Percentiles rank a stretch among this genome's conserved stretches.
Evolutionary conservation across 2,329 filamentous ascomycete species (phyloP).

Genomic region (Aquanectria penicillioides): DNA sequence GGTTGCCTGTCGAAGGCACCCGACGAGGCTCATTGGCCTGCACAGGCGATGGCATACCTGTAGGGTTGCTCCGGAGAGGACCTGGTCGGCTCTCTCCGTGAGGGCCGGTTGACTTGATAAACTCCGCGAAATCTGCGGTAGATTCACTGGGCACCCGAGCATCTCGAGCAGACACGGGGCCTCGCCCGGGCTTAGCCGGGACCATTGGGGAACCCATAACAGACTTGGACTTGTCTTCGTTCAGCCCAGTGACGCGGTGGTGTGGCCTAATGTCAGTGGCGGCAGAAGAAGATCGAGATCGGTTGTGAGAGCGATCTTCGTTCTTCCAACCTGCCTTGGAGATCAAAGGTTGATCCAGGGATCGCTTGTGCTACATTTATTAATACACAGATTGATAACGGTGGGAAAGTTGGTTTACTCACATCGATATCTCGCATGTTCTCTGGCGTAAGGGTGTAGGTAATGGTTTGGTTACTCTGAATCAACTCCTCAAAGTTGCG

Average conservation of each 20-base stretch:
- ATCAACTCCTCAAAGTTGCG: constrained; percentile 83
- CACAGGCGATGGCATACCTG: constrained; percentile 11
- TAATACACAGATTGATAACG: constrained; percentile 10
- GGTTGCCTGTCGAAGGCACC: constrained; percentile 51
- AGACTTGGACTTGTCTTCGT: constrained; percentile 36
- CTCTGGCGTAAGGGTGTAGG: constrained; percentile 83
- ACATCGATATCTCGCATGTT: constrained; percentile 82
- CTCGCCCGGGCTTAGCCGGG: constrained; percentile 30
- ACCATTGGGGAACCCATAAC: constrained; percentile 32
- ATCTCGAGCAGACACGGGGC: constrained; percentile 68
- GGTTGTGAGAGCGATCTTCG: constrained; percentile 56
- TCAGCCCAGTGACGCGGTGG: constrained; percentile 20
- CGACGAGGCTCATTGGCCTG: constrained; percentile 51
- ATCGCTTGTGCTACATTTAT: constrained; percentile 50
- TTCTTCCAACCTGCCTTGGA: constrained; percentile 56
- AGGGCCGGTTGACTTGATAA: constrained; percentile 87
- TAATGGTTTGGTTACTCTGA: constrained; percentile 83
- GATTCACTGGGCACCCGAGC: constrained; percentile 77
- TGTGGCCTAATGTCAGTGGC: constrained; percentile 46
- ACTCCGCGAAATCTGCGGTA: constrained; percentile 85
- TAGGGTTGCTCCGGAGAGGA: constrained; percentile 45
- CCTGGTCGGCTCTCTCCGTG: constrained; percentile 53
- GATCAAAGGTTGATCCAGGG: constrained; percentile 54
- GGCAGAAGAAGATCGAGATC: constrained; percentile 61
- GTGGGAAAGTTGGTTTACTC: constrained; percentile 44